Conservation (phyloP, 1,284 basidiomycete species). For the Pseudozyma flocculosa region DNA sequence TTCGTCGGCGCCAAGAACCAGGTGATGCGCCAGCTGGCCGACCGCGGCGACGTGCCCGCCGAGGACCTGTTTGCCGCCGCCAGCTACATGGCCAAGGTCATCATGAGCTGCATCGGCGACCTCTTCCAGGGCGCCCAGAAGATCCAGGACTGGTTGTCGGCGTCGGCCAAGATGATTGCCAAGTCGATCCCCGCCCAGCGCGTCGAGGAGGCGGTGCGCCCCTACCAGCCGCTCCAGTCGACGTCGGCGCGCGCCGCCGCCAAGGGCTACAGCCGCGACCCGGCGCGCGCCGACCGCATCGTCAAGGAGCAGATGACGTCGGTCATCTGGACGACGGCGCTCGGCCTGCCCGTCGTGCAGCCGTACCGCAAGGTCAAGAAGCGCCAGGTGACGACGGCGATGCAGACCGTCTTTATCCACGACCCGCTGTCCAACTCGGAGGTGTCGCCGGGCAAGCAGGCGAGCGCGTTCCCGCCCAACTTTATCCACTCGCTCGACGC, state of each 20-base stretch:
- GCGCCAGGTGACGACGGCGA: conserved; percentile 71
- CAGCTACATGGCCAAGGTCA: conserved; percentile 67
- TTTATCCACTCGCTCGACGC: conserved; percentile 97
- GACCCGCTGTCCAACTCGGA: conserved; percentile 79
- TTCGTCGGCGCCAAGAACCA: conserved; percentile 93
- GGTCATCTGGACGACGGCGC: conserved; percentile 93
- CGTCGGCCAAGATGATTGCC: conserved; percentile 79
- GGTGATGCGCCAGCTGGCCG: conserved; percentile 84
- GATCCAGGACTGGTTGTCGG: conserved; percentile 89
- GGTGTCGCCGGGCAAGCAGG: conserved; percentile 84
- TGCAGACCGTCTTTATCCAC: conserved; percentile 90
- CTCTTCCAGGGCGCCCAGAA: conserved; percentile 86
- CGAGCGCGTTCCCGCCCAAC: conserved; percentile 96
- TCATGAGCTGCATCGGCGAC: conserved; percentile 71
- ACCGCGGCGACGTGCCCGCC: conserved; percentile 71
- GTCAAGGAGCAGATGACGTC: conserved; percentile 82
- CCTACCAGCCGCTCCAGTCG: conserved; percentile 10
- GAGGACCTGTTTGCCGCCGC: conserved; percentile 76
- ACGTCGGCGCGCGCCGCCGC: conserved; percentile 16
- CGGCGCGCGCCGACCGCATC: conserved; percentile 31
- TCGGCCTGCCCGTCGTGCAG: conserved; percentile 92
- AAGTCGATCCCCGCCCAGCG: conserved; percentile 81
- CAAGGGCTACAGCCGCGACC: conserved; percentile 24
- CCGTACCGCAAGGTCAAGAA: conserved; percentile 84
- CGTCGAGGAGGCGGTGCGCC: conserved; percentile 63